Conservation (phyloP, 2,329 filamentous ascomycete species). For the Neonectria sp. region DNA sequence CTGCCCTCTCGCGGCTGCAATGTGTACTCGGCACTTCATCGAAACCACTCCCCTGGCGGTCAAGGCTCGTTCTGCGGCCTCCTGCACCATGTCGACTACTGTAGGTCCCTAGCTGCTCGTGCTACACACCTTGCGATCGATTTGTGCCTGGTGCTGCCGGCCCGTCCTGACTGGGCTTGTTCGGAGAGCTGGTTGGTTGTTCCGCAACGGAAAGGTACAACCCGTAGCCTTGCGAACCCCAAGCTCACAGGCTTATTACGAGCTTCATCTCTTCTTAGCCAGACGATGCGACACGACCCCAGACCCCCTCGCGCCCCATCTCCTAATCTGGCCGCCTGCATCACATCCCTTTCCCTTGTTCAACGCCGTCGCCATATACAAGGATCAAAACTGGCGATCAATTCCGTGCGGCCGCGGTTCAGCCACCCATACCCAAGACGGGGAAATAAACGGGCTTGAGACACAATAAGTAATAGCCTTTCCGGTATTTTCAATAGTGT, state of each 20-base stretch:
- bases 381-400: conserved; percentile 27
- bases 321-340: conserved; percentile 21
- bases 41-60: neutral
- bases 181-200: neutral
- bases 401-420: conserved; percentile 10
- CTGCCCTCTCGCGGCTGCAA: conserved; percentile 10
- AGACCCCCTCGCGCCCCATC: conserved; percentile 11
- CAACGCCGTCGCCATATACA: conserved; percentile 4
- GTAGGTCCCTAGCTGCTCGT: neutral
- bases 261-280: conserved; percentile 1
- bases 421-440: neutral
- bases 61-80: neutral
- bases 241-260: neutral
- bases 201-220: neutral
- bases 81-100: neutral
- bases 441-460: neutral
- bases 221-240: neutral
- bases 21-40: conserved; percentile 10
- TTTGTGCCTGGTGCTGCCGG: neutral
- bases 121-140: neutral
- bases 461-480: neutral
- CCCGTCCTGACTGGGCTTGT: neutral
- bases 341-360: neutral
- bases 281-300: conserved; percentile 4
- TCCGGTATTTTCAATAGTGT: neutral